These are phyloP conservation scores for Penicillium crystallinum DNA, from an alignment of 495 filamentous ascomycete genomes.

Conservation along the genomic window DNA sequence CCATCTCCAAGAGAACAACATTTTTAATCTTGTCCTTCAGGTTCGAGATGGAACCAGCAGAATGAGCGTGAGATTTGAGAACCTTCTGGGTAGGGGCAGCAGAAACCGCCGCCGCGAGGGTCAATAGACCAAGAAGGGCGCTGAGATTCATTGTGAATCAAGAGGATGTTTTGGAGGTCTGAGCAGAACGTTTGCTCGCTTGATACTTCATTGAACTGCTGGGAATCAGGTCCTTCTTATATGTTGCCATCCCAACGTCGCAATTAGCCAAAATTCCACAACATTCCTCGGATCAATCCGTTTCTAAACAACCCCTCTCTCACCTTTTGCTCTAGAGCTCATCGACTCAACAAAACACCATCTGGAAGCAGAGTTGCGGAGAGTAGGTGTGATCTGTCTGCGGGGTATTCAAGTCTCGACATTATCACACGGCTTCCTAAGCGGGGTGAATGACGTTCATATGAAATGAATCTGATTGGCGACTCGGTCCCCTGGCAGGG, in stretches of 20 bases:
- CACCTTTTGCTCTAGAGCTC: conserved; percentile 1
- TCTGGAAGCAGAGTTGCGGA: not conserved
- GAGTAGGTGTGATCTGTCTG: not conserved
- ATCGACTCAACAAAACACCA: not conserved
- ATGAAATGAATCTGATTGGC: conserved; percentile 4
- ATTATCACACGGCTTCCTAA: not conserved
- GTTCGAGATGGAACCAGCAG: conserved; percentile 22
- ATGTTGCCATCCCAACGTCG: not conserved
- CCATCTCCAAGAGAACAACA: conserved; percentile 42
- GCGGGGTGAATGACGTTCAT: not conserved
- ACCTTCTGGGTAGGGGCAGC: conserved; percentile 24
- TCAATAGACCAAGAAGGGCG: conserved; percentile 27
- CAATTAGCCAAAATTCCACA: not conserved
- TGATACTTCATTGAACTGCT: not conserved
- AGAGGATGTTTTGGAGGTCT: not conserved
- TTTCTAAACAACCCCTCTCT: not conserved
- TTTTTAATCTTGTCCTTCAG: conserved; percentile 43
- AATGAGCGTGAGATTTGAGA: conserved; percentile 13
- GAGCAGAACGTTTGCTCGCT: not conserved
- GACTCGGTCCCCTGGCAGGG: not conserved
- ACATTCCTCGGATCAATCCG: conserved; percentile 2
- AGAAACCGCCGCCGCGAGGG: conserved; percentile 26
- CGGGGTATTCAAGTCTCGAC: conserved; percentile 2
- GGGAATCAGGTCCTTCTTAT: not conserved
- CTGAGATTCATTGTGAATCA: conserved; percentile 25